Conservation (phyloP, 169 alveolate genomes). For the Eimeria necatrix region DNA sequence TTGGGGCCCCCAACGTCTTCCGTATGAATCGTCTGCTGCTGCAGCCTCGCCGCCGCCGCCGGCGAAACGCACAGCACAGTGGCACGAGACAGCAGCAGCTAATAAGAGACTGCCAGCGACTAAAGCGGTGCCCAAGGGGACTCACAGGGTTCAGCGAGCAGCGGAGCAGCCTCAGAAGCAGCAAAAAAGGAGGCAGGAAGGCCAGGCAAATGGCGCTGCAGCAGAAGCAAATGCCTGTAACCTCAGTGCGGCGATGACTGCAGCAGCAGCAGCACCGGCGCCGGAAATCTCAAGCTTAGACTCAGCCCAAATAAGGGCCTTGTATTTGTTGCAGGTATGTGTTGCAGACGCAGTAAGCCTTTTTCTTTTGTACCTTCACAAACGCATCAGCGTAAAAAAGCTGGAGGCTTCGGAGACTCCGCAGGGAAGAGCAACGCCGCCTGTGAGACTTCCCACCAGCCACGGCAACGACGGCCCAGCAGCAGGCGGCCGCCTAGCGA, state of each 20-base stretch:
- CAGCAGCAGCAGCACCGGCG: constrained; percentile 27
- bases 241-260: neutral
- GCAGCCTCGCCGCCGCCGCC: neutral
- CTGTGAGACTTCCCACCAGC: too few relatives aligned
- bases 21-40: neutral
- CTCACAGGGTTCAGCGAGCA: neutral
- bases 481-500: too few relatives aligned
- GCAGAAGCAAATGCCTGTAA: neutral
- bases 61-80: neutral
- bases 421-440: too few relatives aligned
- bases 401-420: neutral
- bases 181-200: neutral
- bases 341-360: neutral
- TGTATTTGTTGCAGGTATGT: constrained; percentile 32
- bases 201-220: neutral
- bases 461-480: too few relatives aligned
- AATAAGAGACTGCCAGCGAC: neutral
- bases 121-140: neutral
- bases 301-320: neutral
- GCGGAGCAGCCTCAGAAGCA: neutral
- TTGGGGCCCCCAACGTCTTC: neutral
- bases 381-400: neutral
- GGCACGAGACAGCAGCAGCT: neutral
- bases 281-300: neutral
- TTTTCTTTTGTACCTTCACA: neutral